phyloP scores from a whole-genome alignment of 2,329 filamentous ascomycete genomes.

The Macroventuria anomochaeta region DNA sequence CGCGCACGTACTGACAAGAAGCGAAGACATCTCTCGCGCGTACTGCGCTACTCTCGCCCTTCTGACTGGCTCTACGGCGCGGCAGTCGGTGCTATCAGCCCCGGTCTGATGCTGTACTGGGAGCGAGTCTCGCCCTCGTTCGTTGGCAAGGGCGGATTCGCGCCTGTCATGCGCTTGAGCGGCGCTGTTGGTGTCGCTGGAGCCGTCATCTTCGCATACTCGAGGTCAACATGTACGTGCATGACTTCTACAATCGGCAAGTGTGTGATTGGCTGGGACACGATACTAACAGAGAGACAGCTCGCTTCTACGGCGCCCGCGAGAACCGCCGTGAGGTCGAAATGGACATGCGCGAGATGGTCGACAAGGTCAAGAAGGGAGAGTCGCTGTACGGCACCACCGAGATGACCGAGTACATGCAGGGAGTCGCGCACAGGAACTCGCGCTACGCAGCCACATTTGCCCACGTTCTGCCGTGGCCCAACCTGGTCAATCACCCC shows the following conservation, averaged over 20 bases:
- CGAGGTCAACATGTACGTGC: conserved; percentile 79
- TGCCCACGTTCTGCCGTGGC: conserved; percentile 87
- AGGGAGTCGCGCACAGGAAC: conserved; percentile 90
- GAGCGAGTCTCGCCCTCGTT: conserved; percentile 86
- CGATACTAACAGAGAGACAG: conserved; percentile 54
- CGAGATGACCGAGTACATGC: conserved; percentile 82
- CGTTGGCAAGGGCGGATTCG: conserved; percentile 81
- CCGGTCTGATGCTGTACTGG: conserved; percentile 76
- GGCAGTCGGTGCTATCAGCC: conserved; percentile 72
- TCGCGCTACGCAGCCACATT: conserved; percentile 89
- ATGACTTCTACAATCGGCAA: neutral
- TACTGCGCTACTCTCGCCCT: conserved; percentile 82
- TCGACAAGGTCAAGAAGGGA: conserved; percentile 90
- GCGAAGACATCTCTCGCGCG: conserved; percentile 84
- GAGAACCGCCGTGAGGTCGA: conserved; percentile 93
- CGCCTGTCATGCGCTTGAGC: conserved; percentile 80
- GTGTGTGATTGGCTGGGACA: neutral
- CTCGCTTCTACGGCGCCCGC: conserved; percentile 92
- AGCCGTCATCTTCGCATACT: conserved; percentile 85
- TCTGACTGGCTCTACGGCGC: conserved; percentile 81
- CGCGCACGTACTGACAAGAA: conserved; percentile 28
- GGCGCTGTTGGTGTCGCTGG: conserved; percentile 75
- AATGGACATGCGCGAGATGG: conserved; percentile 99
- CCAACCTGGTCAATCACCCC: conserved; percentile 95
- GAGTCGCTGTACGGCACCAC: conserved; percentile 87